Conservation (phyloP, 768 basidiomycete species). For the Lactarius akahatsu region DNA sequence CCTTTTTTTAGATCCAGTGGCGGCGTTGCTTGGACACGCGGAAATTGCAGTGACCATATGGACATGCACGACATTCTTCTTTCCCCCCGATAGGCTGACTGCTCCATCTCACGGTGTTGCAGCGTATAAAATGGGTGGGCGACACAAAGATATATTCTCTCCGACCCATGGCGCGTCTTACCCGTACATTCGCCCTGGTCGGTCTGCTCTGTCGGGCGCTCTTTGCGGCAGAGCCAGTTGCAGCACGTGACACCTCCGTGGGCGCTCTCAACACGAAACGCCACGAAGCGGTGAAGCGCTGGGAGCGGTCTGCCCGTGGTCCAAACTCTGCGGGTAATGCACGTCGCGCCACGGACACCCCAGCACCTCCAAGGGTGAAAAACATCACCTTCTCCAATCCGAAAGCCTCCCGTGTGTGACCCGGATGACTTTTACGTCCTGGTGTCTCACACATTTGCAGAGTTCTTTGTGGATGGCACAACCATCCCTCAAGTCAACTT, state of each 20-base stretch:
- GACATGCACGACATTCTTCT: background rate
- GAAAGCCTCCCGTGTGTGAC: constrained; percentile 53
- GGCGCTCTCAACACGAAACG: constrained; percentile 12
- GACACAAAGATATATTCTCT: background rate
- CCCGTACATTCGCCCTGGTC: background rate
- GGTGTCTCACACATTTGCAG: constrained; percentile 35
- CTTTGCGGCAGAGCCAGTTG: background rate
- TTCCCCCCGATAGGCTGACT: background rate
- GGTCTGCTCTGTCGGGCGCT: constrained; percentile 6
- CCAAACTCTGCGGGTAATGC: background rate
- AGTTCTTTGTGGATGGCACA: constrained; percentile 69
- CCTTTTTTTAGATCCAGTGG: too few species aligned
- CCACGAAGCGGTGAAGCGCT: constrained; percentile 11
- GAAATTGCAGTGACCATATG: background rate
- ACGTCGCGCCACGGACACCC: constrained; percentile 9
- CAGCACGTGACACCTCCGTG: constrained; percentile 12
- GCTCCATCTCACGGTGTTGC: background rate
- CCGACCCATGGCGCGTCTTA: constrained; percentile 7
- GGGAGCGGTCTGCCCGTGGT: constrained; percentile 15
- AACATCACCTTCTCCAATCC: constrained; percentile 75
- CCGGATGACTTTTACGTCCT: background rate
- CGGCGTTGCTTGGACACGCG: too few species aligned
- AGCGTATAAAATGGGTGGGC: constrained; percentile 3
- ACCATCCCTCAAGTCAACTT: constrained; percentile 67
- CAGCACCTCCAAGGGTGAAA: constrained; percentile 36